Percentiles rank a stretch among this genome's conserved stretches.
Evolutionary conservation across 768 basidiomycete genomes (phyloP).

Genomic region (Pisolithus tinctorius): DNA sequence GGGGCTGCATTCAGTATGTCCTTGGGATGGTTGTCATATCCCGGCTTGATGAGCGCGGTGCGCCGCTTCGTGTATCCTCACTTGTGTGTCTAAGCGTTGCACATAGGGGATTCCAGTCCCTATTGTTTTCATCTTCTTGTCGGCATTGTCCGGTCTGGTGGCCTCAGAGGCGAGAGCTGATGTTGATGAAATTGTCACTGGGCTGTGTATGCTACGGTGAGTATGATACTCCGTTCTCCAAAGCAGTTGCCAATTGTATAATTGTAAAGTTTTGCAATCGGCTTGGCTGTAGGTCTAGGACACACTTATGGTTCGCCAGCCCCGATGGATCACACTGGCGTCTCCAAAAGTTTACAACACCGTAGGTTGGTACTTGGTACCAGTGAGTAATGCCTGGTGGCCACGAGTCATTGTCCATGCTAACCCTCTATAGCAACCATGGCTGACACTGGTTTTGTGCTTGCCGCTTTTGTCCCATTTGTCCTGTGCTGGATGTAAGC

Average conservation of each 20-base stretch:
- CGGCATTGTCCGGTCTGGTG: no score
- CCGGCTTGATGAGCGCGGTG: constrained; percentile 84
- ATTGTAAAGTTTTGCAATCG: no score
- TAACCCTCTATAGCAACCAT: constrained; percentile 51
- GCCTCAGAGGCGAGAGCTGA: no score
- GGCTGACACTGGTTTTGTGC: constrained; percentile 81
- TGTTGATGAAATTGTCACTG: no score
- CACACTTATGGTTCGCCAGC: constrained; percentile 89
- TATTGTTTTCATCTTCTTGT: no score
- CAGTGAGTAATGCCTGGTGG: constrained; percentile 43
- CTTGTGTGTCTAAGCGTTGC: constrained; percentile 9
- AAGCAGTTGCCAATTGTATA: no score
- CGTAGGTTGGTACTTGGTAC: constrained; percentile 85
- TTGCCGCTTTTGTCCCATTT: constrained; percentile 75
- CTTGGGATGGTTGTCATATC: constrained; percentile 83
- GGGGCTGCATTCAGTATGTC: constrained; percentile 88
- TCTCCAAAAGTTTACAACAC: constrained; percentile 76
- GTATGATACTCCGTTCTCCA: no score
- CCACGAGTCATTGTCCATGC: constrained; percentile 3
- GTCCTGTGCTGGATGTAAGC: constrained; percentile 84
- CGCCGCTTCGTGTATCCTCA: constrained; percentile 6
- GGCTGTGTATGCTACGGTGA: no score
- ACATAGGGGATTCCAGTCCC: constrained; percentile 69
- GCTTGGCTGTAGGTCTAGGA: no score
- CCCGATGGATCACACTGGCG: constrained; percentile 75